phyloP scores from a whole-genome alignment of 1,284 basidiomycete species.

The Sutorius eximius region DNA sequence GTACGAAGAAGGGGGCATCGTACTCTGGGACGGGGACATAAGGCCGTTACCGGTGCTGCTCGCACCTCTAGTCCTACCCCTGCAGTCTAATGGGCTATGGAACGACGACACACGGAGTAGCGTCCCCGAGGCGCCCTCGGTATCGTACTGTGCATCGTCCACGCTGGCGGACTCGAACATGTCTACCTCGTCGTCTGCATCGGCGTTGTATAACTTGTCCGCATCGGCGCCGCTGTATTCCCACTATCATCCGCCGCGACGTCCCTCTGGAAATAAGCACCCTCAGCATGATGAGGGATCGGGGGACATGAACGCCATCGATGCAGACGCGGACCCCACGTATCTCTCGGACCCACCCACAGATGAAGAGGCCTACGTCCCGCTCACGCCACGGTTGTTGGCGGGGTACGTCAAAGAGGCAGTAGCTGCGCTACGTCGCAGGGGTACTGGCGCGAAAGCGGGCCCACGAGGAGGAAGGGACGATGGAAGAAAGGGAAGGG shows the following conservation, averaged over 20 bases:
- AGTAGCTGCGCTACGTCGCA: conserved; percentile 37
- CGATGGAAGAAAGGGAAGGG: not conserved
- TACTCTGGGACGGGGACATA: conserved; percentile 63
- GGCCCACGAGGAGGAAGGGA: not conserved
- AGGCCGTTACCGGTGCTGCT: conserved; percentile 23
- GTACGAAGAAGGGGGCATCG: conserved; percentile 63
- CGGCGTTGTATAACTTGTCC: conserved; percentile 15
- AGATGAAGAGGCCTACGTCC: conserved; percentile 57
- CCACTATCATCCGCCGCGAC: conserved; percentile 23
- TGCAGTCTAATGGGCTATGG: conserved; percentile 40
- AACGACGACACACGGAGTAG: conserved; percentile 35
- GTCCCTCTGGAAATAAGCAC: not conserved
- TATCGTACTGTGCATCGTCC: not conserved
- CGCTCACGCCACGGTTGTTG: conserved; percentile 55
- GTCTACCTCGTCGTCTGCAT: not conserved
- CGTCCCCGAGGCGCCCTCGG: conserved; percentile 11
- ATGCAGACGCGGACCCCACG: conserved; percentile 41
- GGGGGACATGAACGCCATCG: not conserved
- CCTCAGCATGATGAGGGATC: not conserved
- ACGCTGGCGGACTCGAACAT: not conserved
- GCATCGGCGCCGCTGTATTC: conserved; percentile 27
- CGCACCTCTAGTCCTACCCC: not conserved
- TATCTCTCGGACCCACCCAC: conserved; percentile 59
- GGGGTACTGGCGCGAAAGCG: conserved; percentile 7
- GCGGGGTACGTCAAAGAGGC: conserved; percentile 47